Evolutionary conservation across 2,329 filamentous ascomycete species (phyloP), one percentile per base, ranked within the genome.

Genomic region (Colletotrichum tofieldiae): DNA sequence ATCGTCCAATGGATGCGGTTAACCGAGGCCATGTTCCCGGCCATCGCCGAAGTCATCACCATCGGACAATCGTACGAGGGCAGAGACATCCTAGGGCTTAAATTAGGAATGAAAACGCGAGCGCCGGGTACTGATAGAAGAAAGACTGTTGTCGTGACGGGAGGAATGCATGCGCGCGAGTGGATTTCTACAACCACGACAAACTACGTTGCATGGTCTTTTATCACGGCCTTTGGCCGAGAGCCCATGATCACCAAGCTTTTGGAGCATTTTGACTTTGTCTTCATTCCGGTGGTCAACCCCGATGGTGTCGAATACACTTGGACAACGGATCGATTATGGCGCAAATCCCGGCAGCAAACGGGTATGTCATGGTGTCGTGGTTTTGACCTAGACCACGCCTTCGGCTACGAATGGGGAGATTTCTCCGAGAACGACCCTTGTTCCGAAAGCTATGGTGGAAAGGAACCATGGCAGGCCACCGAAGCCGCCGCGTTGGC

Each of bases 161-260:
- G 94, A 65, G 96, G 96, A 60, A 87, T 93, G n/a, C 96, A 98
- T 81, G 96, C 95, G 3, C 90, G 96, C 47, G 96, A 99, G 85
- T 99, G 96, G 96, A 97, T 99, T 75, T 94, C 94, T 58, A 95
- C 93, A 0, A 96, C 93, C 77, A 97, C 95, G 0, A 94, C 97
- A 64, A 97, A 93, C 77, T 98, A 97, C 77, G 85, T 98, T 39
- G 94, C 96, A 12, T 98, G 96, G 89, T 93, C 91, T 20, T 87
- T 98, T 59, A 93, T 98, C 77, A 95, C 93, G 0, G 90, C 91
- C 5, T 97, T 96, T 80, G 93, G 93, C 72, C 94, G 94, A 75
- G 86, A 89, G 82, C 88, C 78, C 74, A 87, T 84, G 82, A 92
- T 97, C 65, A 95, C 93, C 26, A 92, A 91, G 72, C 86, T 98